These are phyloP conservation scores for Calophaca sinica DNA, from an alignment of 306 rosid genomes.

Conservation along the genomic window DNA sequence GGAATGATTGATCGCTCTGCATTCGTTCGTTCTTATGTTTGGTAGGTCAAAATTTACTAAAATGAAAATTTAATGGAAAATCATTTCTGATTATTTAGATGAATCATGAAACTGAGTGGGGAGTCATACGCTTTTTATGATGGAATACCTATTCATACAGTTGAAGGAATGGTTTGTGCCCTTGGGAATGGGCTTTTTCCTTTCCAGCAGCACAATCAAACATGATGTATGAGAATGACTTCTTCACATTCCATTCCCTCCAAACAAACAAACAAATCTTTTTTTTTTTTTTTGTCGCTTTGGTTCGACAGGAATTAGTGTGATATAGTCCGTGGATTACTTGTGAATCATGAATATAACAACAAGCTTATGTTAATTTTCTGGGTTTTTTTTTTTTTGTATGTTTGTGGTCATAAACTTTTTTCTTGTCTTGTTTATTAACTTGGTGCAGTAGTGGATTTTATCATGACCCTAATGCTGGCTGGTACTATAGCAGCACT, in stretches of 20 bases:
- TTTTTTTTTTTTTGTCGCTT: neutral
- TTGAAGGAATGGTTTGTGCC: neutral
- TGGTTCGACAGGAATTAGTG: neutral
- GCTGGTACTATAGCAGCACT: conserved; percentile 82
- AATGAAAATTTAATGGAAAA: neutral
- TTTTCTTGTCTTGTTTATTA: neutral
- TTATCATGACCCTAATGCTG: conserved; percentile 87
- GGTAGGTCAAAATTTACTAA: neutral
- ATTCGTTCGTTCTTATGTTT: conserved; percentile 15
- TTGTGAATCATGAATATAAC: too few relatives aligned
- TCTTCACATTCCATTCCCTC: neutral
- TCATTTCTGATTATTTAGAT: neutral
- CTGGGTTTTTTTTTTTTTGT: neutral
- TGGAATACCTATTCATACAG: conserved; percentile 9
- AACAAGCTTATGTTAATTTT: conserved; percentile 14
- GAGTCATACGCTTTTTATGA: neutral
- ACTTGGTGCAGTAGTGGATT: conserved; percentile 76
- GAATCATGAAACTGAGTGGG: conserved; percentile 22
- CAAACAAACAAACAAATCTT: neutral
- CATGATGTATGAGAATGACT: neutral
- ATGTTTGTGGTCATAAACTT: neutral
- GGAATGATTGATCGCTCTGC: neutral
- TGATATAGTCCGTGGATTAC: conserved; percentile 15
- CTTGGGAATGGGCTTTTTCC: neutral
- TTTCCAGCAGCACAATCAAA: neutral